Percentiles rank a stretch among this genome's conserved stretches.
These are phyloP conservation scores for Quercus rubra DNA, from an alignment of 306 rosid species.

Conservation along the genomic window DNA sequence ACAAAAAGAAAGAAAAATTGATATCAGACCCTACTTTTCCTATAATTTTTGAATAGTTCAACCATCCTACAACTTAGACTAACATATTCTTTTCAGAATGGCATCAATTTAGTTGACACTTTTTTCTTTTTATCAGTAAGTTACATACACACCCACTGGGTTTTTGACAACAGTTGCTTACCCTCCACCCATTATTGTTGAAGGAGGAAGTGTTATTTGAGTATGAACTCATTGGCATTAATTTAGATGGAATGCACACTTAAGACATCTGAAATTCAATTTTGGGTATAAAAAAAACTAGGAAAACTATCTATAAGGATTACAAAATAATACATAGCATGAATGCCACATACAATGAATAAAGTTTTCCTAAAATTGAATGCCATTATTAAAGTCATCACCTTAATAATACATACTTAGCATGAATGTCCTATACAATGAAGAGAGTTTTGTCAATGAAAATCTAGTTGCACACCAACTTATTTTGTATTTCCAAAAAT, in stretches of 20 bases:
- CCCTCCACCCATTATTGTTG: too few species aligned
- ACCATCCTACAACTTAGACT: not conserved
- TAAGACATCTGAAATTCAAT: not conserved
- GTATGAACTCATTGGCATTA: too few species aligned
- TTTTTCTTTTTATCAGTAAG: too few species aligned
- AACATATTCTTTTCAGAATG: not conserved
- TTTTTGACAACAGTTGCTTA: too few species aligned
- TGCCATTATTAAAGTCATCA: too few species aligned
- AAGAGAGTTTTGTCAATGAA: not conserved
- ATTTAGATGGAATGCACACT: too few species aligned
- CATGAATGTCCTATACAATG: not conserved
- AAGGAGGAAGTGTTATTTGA: too few species aligned
- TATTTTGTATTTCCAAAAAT: too few species aligned
- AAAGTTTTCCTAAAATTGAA: too few species aligned
- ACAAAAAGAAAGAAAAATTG: slow-evolving; percentile 6
- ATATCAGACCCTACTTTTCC: slow-evolving; percentile 19
- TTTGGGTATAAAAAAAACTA: not conserved
- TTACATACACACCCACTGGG: too few species aligned
- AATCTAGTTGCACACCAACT: not conserved
- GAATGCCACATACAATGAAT: too few species aligned
- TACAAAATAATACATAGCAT: too few species aligned
- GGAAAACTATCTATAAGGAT: not conserved
- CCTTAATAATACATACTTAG: not conserved
- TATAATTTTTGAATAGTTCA: not conserved
- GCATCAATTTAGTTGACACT: not conserved